Base-by-base conservation (phyloP, 2,329 filamentous ascomycete species). In the Thelonectria blattea region DNA sequence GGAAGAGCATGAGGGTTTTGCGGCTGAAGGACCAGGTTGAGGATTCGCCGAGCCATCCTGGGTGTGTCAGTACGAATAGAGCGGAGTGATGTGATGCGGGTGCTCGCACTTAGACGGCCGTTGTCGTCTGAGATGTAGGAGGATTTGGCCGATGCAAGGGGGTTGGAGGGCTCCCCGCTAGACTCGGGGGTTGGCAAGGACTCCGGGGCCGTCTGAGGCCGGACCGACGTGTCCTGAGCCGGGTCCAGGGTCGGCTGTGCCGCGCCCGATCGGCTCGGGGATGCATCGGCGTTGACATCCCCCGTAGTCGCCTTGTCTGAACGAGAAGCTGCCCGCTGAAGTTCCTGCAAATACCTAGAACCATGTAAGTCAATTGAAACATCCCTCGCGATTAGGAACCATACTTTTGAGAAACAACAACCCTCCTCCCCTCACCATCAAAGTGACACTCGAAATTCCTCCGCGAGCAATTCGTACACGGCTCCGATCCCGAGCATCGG, bases 1-100 rank as follows among this genome's bases (percentile, higher is more conserved):
- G 51, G 12, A 60, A 55, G 5, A 60, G 20, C 51, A 60, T 51
- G 0, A 60, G 27, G 1, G 57, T 55, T n/a, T 55, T 60, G 51
- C 57, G 57, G 39, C 57, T 60, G 14, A 60, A 60, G 37, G 57
- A 60, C 57, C 57, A 60, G 5, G 57, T 60, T 17, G 57, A 60
- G 4, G 57, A 60, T 15, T 60, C 57, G 3, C 57, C 57, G 17
- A 60, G 57, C 57, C 57, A 60, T 27, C 57, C 57, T 60, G n/a
- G 9, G 17, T 4, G 12, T 46, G 18, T 46, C 18, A 46, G 42
- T 14, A 24, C 22, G 3, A 11, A 5, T 22, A 47, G 41, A 9
- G n/a, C n/a, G n/a, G n/a, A 22, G 6, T 11, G 15, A 39, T 55
- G 22, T 47, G 22, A 8, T 18, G 7, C 9, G 15, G 7, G 24